These are phyloP conservation scores for Solanum ossicruentum DNA, from an alignment of 257 asterid genomes.

Conservation along the genomic window DNA sequence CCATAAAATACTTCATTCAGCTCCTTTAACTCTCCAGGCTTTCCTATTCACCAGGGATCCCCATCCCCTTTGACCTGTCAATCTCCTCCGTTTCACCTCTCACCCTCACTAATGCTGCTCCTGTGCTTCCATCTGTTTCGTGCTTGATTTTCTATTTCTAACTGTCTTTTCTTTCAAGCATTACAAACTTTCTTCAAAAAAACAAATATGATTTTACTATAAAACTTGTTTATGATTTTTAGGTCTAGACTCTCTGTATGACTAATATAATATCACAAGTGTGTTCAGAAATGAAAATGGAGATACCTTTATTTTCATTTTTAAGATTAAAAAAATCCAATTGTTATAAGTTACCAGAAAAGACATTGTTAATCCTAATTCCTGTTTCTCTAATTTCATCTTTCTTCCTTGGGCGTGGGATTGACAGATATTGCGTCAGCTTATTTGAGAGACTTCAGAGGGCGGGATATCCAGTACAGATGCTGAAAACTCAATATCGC, in stretches of 20 bases:
- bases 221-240: neutral
- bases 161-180: neutral
- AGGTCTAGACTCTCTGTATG: neutral
- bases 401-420: neutral
- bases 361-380: constrained; percentile 2
- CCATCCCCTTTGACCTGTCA: neutral
- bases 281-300: neutral
- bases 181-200: neutral
- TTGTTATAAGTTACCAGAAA: neutral
- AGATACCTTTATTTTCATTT: neutral
- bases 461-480: constrained; percentile 96
- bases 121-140: neutral
- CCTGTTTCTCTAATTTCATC: neutral
- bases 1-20: neutral
- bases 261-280: neutral
- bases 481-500: constrained; percentile 98
- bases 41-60: neutral
- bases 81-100: neutral
- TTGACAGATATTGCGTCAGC: constrained; percentile 68
- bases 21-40: neutral
- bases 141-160: neutral
- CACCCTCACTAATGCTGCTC: neutral
- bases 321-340: neutral
- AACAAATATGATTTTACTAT: neutral
- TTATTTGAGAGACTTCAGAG: constrained; percentile 78